Conservation (phyloP, 2,329 filamentous ascomycete genomes). For the Nemania diffusa region DNA sequence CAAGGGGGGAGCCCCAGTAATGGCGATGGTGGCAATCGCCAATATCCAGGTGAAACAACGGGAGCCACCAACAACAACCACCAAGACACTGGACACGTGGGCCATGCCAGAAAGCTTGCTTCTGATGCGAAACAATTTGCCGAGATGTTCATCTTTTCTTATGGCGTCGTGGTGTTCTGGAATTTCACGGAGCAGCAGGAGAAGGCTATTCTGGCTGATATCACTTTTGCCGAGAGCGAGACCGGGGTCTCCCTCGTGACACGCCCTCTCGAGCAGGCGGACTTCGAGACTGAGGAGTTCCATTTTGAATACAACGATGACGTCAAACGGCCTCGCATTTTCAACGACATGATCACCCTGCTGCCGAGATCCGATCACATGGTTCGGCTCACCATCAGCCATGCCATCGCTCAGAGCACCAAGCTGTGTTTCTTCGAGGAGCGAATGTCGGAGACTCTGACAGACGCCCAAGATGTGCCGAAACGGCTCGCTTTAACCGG, state of each 20-base stretch:
- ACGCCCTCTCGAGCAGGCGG: conserved; percentile 83
- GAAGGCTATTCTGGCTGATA: conserved; percentile 93
- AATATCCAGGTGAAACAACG: conserved; percentile 31
- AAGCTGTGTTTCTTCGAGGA: conserved; percentile 97
- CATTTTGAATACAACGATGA: conserved; percentile 95
- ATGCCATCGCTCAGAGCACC: conserved; percentile 96
- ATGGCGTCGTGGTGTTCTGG: conserved; percentile 98
- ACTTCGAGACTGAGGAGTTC: conserved; percentile 98
- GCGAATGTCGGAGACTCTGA: conserved; percentile 93
- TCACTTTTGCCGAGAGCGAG: conserved; percentile 84
- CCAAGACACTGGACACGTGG: conserved; percentile 38
- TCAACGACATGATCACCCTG: conserved; percentile 99
- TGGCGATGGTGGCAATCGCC: conserved; percentile 40
- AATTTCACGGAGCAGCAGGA: conserved; percentile 97
- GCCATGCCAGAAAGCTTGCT: conserved; percentile 68
- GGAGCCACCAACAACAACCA: conserved; percentile 16
- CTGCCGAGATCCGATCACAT: conserved; percentile 92
- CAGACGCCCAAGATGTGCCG: conserved; percentile 90
- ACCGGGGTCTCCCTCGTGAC: conserved; percentile 75
- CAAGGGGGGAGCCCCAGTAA: conserved; percentile 45
- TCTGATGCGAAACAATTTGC: conserved; percentile 82
- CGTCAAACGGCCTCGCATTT: conserved; percentile 88
- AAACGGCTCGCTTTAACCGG: conserved; percentile 89
- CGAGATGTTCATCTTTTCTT: conserved; percentile 97
- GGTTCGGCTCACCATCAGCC: conserved; percentile 98